phyloP scores from a whole-genome alignment of 306 rosid species.

The Medicago ruthenica region DNA sequence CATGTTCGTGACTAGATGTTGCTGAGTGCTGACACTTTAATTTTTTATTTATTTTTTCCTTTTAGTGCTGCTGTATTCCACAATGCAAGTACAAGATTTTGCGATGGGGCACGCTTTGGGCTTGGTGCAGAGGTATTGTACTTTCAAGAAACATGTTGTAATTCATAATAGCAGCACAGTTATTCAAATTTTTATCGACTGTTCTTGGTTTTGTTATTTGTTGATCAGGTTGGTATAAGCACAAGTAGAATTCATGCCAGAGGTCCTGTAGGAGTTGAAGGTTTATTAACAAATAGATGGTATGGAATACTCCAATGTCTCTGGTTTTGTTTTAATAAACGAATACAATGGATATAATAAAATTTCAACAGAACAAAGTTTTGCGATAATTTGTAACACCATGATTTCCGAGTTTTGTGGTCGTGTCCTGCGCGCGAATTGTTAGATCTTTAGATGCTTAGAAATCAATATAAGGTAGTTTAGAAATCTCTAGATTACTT shows the following conservation, averaged over 20 bases:
- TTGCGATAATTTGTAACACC: not conserved
- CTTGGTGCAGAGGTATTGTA: constrained; percentile 78
- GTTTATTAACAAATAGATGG: constrained; percentile 90
- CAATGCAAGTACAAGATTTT: constrained; percentile 82
- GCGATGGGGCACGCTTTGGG: constrained; percentile 85
- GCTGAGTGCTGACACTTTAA: constrained; percentile 10
- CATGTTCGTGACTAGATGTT: not conserved
- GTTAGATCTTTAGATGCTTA: no score
- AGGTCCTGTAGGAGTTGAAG: constrained; percentile 98
- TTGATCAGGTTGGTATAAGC: constrained; percentile 82
- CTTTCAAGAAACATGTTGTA: not conserved
- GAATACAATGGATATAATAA: not conserved
- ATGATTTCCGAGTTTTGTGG: no score
- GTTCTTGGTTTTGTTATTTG: constrained; percentile 26
- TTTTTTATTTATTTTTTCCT: not conserved
- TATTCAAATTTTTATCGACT: constrained; percentile 15
- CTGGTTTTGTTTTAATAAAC: not conserved
- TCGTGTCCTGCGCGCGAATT: no score
- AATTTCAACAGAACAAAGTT: not conserved
- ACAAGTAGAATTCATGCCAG: constrained; percentile 84
- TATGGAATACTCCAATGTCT: constrained; percentile 44
- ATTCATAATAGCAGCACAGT: not conserved
- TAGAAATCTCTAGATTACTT: no score
- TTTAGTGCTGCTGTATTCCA: constrained; percentile 85
- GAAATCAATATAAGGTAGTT: no score